Conservation (phyloP, 2,329 filamentous ascomycete species). For the Colletotrichum spinosum region DNA sequence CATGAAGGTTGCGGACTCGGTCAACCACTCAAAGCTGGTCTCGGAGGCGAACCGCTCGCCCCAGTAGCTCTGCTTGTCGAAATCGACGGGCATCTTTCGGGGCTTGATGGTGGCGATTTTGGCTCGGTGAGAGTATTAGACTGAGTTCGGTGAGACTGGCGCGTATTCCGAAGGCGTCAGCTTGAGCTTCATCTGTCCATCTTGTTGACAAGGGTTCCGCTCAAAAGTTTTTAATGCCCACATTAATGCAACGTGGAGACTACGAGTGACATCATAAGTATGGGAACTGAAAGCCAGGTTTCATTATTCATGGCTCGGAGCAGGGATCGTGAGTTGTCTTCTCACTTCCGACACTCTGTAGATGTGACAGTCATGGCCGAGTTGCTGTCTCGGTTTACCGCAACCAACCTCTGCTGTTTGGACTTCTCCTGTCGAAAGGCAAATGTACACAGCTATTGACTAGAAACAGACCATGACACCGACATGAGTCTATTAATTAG, state of each 20-base stretch:
- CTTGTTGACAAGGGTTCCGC: slow-evolving; percentile 15
- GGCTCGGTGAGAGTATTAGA: not conserved
- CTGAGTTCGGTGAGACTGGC: slow-evolving; percentile 3
- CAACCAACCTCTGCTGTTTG: rapidly evolving
- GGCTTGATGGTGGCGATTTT: not conserved
- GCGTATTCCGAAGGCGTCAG: slow-evolving; percentile 3
- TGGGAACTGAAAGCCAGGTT: slow-evolving; percentile 3
- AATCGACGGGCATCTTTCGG: slow-evolving; percentile 45
- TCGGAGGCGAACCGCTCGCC: slow-evolving; percentile 58
- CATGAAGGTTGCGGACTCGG: slow-evolving; percentile 55
- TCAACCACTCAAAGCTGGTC: slow-evolving; percentile 61
- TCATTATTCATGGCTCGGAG: not conserved
- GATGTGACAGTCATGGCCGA: slow-evolving; percentile 7
- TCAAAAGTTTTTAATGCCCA: slow-evolving; percentile 32
- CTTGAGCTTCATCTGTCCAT: not conserved
- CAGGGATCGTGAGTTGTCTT: not conserved
- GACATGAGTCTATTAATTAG: too few relatives aligned
- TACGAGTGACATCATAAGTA: slow-evolving; percentile 25
- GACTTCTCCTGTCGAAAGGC: rapidly evolving
- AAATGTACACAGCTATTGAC: too few relatives aligned
- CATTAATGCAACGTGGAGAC: slow-evolving; percentile 23
- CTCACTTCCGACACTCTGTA: not conserved
- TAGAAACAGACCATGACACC: too few relatives aligned
- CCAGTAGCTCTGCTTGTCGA: slow-evolving; percentile 64
- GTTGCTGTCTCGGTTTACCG: not conserved